Evolutionary conservation across 352 stramenopile species (phyloP), one percentile per base, ranked within the genome.

Genomic region (Phytophthora crassamura): DNA sequence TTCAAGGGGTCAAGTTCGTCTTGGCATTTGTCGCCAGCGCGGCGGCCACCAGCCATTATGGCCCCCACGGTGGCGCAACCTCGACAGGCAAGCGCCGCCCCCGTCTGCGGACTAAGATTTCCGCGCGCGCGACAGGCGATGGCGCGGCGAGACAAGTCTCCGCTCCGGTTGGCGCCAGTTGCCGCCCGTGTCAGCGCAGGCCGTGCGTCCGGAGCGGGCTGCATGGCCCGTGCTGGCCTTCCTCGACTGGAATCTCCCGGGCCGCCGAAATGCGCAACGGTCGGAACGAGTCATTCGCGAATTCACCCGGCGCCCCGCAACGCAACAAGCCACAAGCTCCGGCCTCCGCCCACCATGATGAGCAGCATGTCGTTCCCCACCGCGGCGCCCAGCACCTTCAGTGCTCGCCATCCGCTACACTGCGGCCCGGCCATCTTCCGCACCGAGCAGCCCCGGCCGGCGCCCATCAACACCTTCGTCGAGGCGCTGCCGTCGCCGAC

Each of bases 31-130:
- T 74, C 59, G 59, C 42, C 65, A 69, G 59, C 9, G 22, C 20
- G 43, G 35, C n/a, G 46, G 41, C 45, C 53, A 64, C 25, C 52
- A 30, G 15, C 49, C 39, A 16, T 15, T n/a, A 39, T 55, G 46
- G 25, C 28, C 64, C 57, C 57, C 61, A 58, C 39, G n/a, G n/a
- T n/a, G 9, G 14, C 14, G 38, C 18, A 12, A 10, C 16, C 33
- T 12, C 47, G 16, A 35, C 38, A 58, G 64, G 45, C 57, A 36
- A 15, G 16, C n/a, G 22, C 2, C 11, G 32, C 60, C 25, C 66
- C 28, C 57, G 34, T 69, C 62, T 72, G 62, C 62, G 25, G 62
- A 75, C 67, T 75, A 75, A 75, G 56, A 67, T 54, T 28, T 33
- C 28, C 41, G 33, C 32, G 43, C 9, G 42, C 53, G 53, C 55